Conservation (phyloP, 768 basidiomycete species). For the Boletus rubescentipes region DNA sequence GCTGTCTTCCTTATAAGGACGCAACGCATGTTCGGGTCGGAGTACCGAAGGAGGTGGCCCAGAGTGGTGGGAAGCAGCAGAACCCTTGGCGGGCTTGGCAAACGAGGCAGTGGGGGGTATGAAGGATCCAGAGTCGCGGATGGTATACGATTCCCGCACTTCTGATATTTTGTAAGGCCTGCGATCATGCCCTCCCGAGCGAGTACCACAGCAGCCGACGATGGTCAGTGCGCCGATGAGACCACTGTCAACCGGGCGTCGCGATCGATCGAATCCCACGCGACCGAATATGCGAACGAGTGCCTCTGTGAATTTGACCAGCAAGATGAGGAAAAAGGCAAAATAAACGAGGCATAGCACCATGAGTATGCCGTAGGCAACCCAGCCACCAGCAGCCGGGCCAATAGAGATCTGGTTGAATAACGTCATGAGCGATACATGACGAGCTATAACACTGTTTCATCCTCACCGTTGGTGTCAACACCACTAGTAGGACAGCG, state of each 20-base stretch:
- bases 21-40: conserved; percentile 74
- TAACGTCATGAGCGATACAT: conserved; percentile 11
- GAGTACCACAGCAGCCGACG: conserved; percentile 61
- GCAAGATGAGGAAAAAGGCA: conserved; percentile 76
- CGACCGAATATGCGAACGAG: conserved; percentile 72
- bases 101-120: conserved; percentile 41
- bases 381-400: conserved; percentile 81
- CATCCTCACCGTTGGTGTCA: conserved; percentile 77
- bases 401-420: conserved; percentile 76
- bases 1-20: conserved; percentile 74
- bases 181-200: conserved; percentile 34
- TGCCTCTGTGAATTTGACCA: conserved; percentile 84
- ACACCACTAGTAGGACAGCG: conserved; percentile 85
- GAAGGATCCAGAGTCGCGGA: conserved; percentile 49
- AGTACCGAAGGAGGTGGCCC: conserved; percentile 67
- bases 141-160: conserved; percentile 26
- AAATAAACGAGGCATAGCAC: conserved; percentile 82
- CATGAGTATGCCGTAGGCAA: conserved; percentile 88
- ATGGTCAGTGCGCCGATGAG: conserved; percentile 82
- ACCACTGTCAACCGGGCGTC: conserved; percentile 78
- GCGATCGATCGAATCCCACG: conserved; percentile 82
- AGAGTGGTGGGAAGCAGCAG: conserved; percentile 40
- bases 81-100: conserved; percentile 26
- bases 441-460: not conserved
- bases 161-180: conserved; percentile 27